phyloP scores from a whole-genome alignment of 495 filamentous ascomycete genomes.

The Sordaria brevicollis region DNA sequence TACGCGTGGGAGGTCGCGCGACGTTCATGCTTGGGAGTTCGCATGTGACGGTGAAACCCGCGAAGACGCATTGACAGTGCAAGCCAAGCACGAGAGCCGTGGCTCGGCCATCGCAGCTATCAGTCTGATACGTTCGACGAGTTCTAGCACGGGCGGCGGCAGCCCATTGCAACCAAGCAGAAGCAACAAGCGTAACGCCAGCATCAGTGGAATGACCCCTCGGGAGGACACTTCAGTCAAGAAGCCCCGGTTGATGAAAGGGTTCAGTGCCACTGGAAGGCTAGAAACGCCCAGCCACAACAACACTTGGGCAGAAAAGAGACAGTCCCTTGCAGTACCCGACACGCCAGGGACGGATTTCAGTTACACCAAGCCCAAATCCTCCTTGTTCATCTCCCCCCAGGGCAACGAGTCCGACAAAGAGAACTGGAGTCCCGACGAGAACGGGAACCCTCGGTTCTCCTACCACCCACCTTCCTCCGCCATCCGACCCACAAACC shows the following conservation, averaged over 20 bases:
- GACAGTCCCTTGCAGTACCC: not conserved
- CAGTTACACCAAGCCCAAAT: conserved; percentile 29
- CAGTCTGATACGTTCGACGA: conserved; percentile 56
- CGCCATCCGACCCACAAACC: not conserved
- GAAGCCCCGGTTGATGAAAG: conserved; percentile 54
- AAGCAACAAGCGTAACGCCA: conserved; percentile 49
- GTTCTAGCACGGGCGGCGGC: conserved; percentile 34
- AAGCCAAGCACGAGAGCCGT: conserved; percentile 60
- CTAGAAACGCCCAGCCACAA: conserved; percentile 42
- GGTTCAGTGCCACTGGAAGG: conserved; percentile 56
- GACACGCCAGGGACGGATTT: conserved; percentile 20
- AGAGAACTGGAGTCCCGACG: conserved; percentile 69
- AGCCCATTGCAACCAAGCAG: conserved; percentile 36
- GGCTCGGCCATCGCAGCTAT: conserved; percentile 66
- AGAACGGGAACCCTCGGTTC: conserved; percentile 34
- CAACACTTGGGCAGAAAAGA: conserved; percentile 7
- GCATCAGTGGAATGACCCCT: conserved; percentile 34
- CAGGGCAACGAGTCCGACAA: conserved; percentile 71
- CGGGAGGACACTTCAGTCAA: conserved; percentile 37
- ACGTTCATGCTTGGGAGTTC: conserved; percentile 77
- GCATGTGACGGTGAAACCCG: conserved; percentile 64
- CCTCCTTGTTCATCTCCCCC: conserved; percentile 17
- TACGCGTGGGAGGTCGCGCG: conserved; percentile 60
- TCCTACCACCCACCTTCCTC: conserved; percentile 10
- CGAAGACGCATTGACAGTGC: conserved; percentile 54